Evolutionary conservation across 2,329 filamentous ascomycete genomes (phyloP).

Genomic region (Macrophomina tecta): DNA sequence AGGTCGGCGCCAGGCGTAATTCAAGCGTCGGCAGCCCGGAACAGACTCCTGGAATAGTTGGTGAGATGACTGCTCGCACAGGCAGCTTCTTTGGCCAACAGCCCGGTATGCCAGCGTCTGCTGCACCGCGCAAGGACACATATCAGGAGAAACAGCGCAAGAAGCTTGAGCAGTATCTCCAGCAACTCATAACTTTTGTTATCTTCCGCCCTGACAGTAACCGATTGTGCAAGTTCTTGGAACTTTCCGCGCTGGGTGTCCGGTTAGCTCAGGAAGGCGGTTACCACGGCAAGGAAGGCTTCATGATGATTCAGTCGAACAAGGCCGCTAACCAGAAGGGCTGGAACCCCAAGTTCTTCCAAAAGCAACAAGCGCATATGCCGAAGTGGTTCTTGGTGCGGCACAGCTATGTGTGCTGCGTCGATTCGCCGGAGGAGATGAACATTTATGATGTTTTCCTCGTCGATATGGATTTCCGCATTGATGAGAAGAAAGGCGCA

Average conservation of each 20-base stretch:
- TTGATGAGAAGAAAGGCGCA: constrained; percentile 70
- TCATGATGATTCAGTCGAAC: constrained; percentile 86
- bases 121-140: constrained; percentile 53
- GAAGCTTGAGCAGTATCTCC: constrained; percentile 86
- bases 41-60: constrained; percentile 34
- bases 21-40: constrained; percentile 56
- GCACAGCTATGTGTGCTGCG: constrained; percentile 95
- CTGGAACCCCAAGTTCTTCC: constrained; percentile 57
- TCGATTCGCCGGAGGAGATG: constrained; percentile 98
- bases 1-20: constrained; percentile 63
- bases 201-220: constrained; percentile 98
- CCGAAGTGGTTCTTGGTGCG: constrained; percentile 98
- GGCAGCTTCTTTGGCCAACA: constrained; percentile 50
- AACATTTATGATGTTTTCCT: constrained; percentile 98
- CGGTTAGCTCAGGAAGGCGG: constrained; percentile 93
- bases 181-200: constrained; percentile 92
- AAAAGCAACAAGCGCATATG: constrained; percentile 68
- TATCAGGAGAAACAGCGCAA: constrained; percentile 83
- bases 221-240: constrained; percentile 91
- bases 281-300: constrained; percentile 97
- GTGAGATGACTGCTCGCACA: constrained; percentile 37
- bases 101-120: constrained; percentile 33
- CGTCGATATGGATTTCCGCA: constrained; percentile 86
- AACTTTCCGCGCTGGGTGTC: constrained; percentile 91
- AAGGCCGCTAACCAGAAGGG: constrained; percentile 88